Evolutionary conservation across 176 grass and related monocot species (phyloP), one percentile per base, ranked within the genome.

Genomic region (Ensete ventricosum): DNA sequence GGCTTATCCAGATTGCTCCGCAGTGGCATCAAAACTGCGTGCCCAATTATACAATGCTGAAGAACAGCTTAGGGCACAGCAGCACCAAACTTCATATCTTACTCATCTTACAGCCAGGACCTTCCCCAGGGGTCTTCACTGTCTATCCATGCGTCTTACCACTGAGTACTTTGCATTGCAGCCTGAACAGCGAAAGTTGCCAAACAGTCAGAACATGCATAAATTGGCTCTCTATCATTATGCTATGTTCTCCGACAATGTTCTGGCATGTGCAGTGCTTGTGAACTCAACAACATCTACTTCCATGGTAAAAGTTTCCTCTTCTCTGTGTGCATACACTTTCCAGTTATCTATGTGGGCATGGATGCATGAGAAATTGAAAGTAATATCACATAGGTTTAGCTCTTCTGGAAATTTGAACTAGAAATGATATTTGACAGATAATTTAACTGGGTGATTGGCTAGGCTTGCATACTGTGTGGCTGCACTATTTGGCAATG

Each of bases 171-270:
- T 98, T 64, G 64, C 24, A 0, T 73, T 98, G 72, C 79, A 83
- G 73, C 82, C 82, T 19, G 78, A 78, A 52, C 74, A 85, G 62
- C 77, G 53, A 8, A 67, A 86, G 24, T 78, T 93, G 52, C 83
- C 71, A 1, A 69, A 77, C 81, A 83, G 59, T 69, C 54, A 83
- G 23, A 83, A 17, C 19, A 68, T 55, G 14, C 50, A 62, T 72
- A 73, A 85, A 72, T 77, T 64, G 19, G 63, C 74, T 77, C 83
- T 87, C 50, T 87, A 93, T 77, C 90, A 98, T 79, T 93, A 91
- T 87, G 94, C 90, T 64, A 86, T 89, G 69, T 93, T 98, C 78
- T 91, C 94, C 12, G 90, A 98, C 77, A 98, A 85, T 71, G 84
- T 93, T 22, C 78, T 98, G 74, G 94, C 94, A 71, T 89, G 82